Evolutionary conservation across 2,329 filamentous ascomycete genomes (phyloP), one percentile per base, ranked within the genome.

Genomic region (Pseudofabraea citricarpa): DNA sequence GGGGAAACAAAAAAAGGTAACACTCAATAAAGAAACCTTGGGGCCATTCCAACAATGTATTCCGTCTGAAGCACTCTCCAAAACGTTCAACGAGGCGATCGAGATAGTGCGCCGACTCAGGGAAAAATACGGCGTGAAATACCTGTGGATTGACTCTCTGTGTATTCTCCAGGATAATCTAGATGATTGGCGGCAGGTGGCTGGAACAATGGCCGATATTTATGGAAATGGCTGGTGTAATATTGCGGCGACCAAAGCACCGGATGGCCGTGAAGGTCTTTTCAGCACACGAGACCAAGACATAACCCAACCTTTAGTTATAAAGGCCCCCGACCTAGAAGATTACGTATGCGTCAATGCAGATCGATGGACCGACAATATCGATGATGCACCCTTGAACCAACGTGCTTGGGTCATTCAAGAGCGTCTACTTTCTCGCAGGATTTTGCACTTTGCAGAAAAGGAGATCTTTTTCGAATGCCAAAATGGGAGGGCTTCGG

Each of bases 401-500:
- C 15, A 9, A 10, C 22, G 38, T 10, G 38, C 22, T 3, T 45
- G 39, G 43, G 20, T 26, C 20, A 19, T 42, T 12, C 43, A 45
- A 18, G 43, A 45, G 12, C 26, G 39, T 10, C 38, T 35, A 24
- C 27, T 45, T 3, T 43, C 37, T 2, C 18, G 22, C 5, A 27
- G 43, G n/a, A 36, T 35, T 12, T 21, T 45, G 8, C 26, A 45
- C 12, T 43, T 42, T 21, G 29, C 21, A 2, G 19, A 15, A 19
- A 20, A 35, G 3, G 36, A 45, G n/a, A 16, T 45, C 8, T 45
- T 42, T 26, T 45, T 39, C 39, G 43, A 43, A 36, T 45, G 43
- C 19, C 15, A 81, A 85, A 58, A 83, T 83, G 9, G 9, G 16
- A 18, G 9, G 12, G 31, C 31, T 18, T 35, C 12, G 12, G 31